phyloP scores from a whole-genome alignment of 148 eudicot species.

The Beta vulgaris region DNA sequence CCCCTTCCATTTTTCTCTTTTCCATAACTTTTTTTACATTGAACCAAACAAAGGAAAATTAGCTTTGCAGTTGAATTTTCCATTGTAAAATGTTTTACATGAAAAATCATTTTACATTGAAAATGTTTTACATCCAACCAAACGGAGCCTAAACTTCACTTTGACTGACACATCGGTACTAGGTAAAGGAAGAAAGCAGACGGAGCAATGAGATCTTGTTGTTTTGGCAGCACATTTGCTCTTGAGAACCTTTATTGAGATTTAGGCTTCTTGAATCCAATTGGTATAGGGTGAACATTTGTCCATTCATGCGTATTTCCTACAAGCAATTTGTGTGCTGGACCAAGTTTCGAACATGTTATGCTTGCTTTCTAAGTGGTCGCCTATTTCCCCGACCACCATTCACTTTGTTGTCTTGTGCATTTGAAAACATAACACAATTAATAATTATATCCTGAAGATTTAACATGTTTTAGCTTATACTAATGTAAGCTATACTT shows the following conservation, averaged over 20 bases:
- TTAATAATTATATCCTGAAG: not conserved
- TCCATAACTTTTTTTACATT: too few relatives aligned
- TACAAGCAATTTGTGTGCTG: not conserved
- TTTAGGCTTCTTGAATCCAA: too few relatives aligned
- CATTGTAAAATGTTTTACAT: too few relatives aligned
- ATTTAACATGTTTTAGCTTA: constrained; percentile 3
- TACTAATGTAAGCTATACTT: constrained; percentile 12
- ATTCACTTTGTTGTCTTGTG: not conserved
- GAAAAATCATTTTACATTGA: too few relatives aligned
- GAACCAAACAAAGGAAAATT: too few relatives aligned
- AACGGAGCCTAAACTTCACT: too few relatives aligned
- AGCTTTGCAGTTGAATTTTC: too few relatives aligned
- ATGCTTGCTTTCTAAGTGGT: not conserved
- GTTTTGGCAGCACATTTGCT: too few relatives aligned
- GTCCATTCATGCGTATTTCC: not conserved
- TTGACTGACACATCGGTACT: not conserved
- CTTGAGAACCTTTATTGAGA: too few relatives aligned
- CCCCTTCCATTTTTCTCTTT: too few relatives aligned
- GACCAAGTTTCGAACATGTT: not conserved
- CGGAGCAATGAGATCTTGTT: too few relatives aligned
- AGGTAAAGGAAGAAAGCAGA: not conserved
- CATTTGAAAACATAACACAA: not conserved
- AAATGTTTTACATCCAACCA: too few relatives aligned
- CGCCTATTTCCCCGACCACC: not conserved
- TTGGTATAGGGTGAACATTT: not conserved